A percentile compares a stretch with the other conserved stretches of the same genome.
phyloP scores from a whole-genome alignment of 768 basidiomycete species.

The Boletus reticuloceps region DNA sequence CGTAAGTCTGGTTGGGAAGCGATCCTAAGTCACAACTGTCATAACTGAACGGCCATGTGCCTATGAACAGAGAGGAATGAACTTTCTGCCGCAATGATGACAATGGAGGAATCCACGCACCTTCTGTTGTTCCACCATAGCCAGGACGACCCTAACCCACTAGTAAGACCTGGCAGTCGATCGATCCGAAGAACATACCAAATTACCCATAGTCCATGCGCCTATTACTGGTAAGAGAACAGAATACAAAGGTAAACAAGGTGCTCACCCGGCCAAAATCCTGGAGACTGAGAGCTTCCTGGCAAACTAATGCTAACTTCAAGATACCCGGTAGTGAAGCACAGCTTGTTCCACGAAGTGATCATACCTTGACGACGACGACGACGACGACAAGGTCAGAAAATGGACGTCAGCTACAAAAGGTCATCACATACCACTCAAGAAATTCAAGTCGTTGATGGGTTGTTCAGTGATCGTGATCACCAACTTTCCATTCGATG shows the following conservation, averaged over 20 bases:
- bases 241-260: constrained; percentile 15
- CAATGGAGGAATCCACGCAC: constrained; percentile 26
- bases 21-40: constrained; percentile 86
- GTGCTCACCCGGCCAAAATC: constrained; percentile 81
- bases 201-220: constrained; percentile 78
- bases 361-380: constrained; percentile 51
- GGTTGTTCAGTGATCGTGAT: constrained; percentile 72
- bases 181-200: constrained; percentile 25
- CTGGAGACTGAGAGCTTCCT: constrained; percentile 55
- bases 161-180: constrained; percentile 9
- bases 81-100: neutral
- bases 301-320: constrained; percentile 81
- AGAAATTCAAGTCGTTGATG: constrained; percentile 80
- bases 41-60: constrained; percentile 80
- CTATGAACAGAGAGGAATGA: constrained; percentile 19
- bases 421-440: constrained; percentile 53
- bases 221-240: constrained; percentile 31
- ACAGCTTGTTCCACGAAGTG: constrained; percentile 91
- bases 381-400: constrained; percentile 7
- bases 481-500: constrained; percentile 71
- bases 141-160: constrained; percentile 72
- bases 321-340: constrained; percentile 90
- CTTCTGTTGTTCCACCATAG: constrained; percentile 88
- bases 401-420: neutral
- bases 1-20: constrained; percentile 73